These are phyloP conservation scores for Russula olivacea DNA, from an alignment of 768 basidiomycete genomes.

Conservation along the genomic window DNA sequence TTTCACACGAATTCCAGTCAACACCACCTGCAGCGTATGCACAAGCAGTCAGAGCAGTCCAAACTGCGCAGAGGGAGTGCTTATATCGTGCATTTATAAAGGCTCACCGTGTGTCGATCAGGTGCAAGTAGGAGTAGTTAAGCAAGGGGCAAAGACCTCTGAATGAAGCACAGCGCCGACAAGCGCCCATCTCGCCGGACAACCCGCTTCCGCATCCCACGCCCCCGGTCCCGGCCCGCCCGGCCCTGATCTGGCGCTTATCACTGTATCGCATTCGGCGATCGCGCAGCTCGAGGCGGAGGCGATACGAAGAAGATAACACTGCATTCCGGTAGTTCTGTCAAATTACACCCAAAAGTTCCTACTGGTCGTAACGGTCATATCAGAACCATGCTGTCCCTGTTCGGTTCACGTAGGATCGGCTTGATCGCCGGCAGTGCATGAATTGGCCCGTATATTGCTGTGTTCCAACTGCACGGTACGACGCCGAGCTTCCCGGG, in stretches of 20 bases:
- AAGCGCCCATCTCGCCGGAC: conserved; percentile 9
- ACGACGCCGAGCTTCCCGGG: no score
- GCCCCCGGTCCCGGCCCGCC: not conserved
- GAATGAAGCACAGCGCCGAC: conserved; percentile 11
- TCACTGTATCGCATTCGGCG: not conserved
- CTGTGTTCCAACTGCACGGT: no score
- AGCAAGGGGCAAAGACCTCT: conserved; percentile 14
- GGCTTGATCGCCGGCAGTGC: no score
- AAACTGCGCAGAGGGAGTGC: not conserved
- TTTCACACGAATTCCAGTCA: not conserved
- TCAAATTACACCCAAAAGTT: no score
- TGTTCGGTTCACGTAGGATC: no score
- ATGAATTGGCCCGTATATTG: no score
- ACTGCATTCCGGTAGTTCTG: no score
- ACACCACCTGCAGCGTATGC: conserved; percentile 3
- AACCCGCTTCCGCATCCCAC: conserved; percentile 11
- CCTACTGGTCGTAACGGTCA: no score
- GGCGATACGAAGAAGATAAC: no score
- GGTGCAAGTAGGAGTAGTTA: conserved; percentile 12
- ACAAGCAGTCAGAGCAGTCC: conserved; percentile 1
- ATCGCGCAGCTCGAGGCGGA: no score
- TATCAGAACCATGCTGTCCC: no score
- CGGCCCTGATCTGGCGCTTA: not conserved
- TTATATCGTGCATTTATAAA: conserved; percentile 5
- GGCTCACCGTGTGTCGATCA: conserved; percentile 18